Base-by-base conservation (phyloP, 2,329 filamentous ascomycete species). In the Lasiodiplodia sp. region DNA sequence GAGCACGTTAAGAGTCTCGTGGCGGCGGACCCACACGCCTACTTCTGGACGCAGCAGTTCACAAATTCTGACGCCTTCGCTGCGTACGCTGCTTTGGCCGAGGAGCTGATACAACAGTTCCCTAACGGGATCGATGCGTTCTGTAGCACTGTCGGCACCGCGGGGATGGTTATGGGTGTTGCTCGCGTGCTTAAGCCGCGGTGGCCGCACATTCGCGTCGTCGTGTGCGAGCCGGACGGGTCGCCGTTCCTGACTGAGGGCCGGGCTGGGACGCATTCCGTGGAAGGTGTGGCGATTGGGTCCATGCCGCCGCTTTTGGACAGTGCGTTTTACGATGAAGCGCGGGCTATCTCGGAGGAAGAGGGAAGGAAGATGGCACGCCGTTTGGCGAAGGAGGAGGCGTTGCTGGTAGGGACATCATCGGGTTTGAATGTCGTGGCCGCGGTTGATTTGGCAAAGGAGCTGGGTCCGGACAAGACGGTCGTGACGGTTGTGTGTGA, bases 401-500 rank as follows among this genome's bases (percentile, higher is more conserved):
- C 5, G 8, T 14, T 62, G 23, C 7, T 62, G 23, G 57, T 62
- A 3, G 57, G 38, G 3, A 62, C 38, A 2, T 62, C 57, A n/a
- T n/a, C 38, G 4, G 57, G 38, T 7, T 25, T 51, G 8, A 51
- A 51, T 18, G 44, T 63, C 7, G 58, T 63, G 18, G 58, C 58
- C 1, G 58, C 58, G 1, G 8, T 63, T 21, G 25, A 2, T 0
- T 21, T 63, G 16, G 58, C 25, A 18, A 51, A 16, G 11, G 40
- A 51, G 28, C 18, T 51, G 16, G 58, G 58, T 11, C 44, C 25
- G 1, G 58, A 25, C 2, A 63, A 51, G 25, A 51, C 58, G 2
- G 58, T 63, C 2, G 58, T 63, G 1, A 63, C 25, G 18, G 58
- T 63, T n/a, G 5, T 44, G 10, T 63, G 58, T 31, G 58, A 63